Evolutionary conservation across 352 stramenopile species (phyloP), one percentile per base, ranked within the genome.

Genomic region (Pythium coloratum): DNA sequence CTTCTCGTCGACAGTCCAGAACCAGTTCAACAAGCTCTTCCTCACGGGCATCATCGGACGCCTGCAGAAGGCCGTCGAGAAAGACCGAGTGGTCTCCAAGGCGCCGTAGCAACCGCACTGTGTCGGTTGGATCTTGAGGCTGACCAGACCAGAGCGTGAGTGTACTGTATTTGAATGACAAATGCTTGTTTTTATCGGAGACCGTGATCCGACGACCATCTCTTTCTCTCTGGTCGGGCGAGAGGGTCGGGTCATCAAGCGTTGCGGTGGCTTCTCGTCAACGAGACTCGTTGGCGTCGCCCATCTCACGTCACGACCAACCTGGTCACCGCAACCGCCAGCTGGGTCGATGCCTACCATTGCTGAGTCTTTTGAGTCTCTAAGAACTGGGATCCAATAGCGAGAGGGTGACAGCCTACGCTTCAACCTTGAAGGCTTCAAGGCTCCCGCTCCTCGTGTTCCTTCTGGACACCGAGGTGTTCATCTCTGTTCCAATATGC

Each of bases 21-120:
- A 63, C 64, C 26, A 61, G 12, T 72, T 78, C 55, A 66, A 59
- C 26, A 51, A 55, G 30, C 38, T 42, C 20, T 77, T 70, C 55
- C 60, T 75, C 40, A 56, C 66, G n/a, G 60, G 55, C 14, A 69
- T 75, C 50, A 51, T 68, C 28, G 36, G 13, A 2, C 71, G 71
- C 40, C 49, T 70, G 28, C 64, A 49, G 47, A 54, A 76, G 13
- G 76, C 78, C 18, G 44, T 77, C 6, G 49, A 55, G 24, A 55
- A 55, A 20, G 49, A 38, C 28, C 24, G 49, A n/a, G 49, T 55
- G 49, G 20, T 18, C 12, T 24, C 49, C 10, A 55, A 55, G 26
- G 26, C 24, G 12, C 49, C 49, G 26, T 55, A 55, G 28, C 28
- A 30, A 30, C 28, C 34, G 12, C 34, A 42, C 34, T 42, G 34